Percentiles rank a stretch among this genome's conserved stretches.
These are phyloP conservation scores for Geotrichum citri-aurantii DNA, from an alignment of 1,139 yeast genomes.

Conservation along the genomic window DNA sequence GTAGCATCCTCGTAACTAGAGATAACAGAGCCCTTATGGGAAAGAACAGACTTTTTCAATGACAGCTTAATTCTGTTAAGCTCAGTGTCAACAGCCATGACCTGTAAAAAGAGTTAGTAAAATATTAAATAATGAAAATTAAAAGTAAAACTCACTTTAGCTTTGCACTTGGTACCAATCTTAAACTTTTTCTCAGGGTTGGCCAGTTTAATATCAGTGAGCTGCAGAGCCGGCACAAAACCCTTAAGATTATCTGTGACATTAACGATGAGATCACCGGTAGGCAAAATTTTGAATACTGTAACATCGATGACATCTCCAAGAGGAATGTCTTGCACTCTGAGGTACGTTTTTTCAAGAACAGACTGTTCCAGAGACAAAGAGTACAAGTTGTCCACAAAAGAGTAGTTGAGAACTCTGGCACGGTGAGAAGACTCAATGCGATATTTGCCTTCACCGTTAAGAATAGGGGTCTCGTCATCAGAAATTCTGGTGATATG, in stretches of 20 bases:
- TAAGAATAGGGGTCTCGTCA: constrained; percentile 42
- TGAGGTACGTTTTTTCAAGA: constrained; percentile 58
- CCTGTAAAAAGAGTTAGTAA: constrained; percentile 19
- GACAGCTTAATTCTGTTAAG: constrained; percentile 54
- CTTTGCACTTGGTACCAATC: constrained; percentile 72
- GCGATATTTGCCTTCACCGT: constrained; percentile 39
- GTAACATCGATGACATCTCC: constrained; percentile 51
- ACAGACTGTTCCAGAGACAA: constrained; percentile 64
- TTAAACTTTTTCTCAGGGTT: constrained; percentile 92
- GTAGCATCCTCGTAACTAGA: constrained; percentile 48
- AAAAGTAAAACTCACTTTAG: constrained; percentile 45
- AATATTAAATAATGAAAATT: constrained; percentile 20
- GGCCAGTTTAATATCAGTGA: constrained; percentile 76
- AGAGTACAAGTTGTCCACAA: constrained; percentile 58
- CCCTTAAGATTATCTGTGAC: constrained; percentile 66
- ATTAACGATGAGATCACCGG: constrained; percentile 64
- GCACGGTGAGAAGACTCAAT: constrained; percentile 67
- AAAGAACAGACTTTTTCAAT: constrained; percentile 75
- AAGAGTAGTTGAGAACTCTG: constrained; percentile 66
- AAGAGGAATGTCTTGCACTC: constrained; percentile 63
- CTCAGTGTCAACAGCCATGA: constrained; percentile 39
- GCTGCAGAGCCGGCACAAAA: constrained; percentile 65
- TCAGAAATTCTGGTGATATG: constrained; percentile 62
- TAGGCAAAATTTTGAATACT: constrained; percentile 59
- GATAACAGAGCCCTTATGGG: constrained; percentile 56